Evolutionary conservation across 1,284 basidiomycete genomes (phyloP).

Genomic region (Termitomyces sp.): DNA sequence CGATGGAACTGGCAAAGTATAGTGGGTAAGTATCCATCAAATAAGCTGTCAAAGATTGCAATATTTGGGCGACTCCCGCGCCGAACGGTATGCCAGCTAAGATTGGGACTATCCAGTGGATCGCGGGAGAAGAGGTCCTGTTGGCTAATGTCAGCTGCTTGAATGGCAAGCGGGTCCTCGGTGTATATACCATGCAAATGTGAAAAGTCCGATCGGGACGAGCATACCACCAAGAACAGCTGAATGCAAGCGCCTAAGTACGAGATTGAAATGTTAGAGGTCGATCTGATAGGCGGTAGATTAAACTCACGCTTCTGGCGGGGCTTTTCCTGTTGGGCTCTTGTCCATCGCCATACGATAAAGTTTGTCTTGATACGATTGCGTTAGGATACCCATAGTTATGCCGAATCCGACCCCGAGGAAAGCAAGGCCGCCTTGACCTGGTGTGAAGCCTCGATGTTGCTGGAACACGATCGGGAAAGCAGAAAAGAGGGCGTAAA

Average conservation of each 20-base stretch:
- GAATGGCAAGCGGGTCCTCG: not conserved
- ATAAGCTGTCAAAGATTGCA: slow-evolving; percentile 57
- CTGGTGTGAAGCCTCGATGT: slow-evolving; percentile 54
- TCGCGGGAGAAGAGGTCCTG: slow-evolving; percentile 52
- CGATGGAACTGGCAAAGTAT: slow-evolving; percentile 64
- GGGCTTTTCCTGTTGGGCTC: slow-evolving; percentile 46
- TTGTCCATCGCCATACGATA: slow-evolving; percentile 50
- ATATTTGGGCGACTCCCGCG: slow-evolving; percentile 53
- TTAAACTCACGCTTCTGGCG: slow-evolving; percentile 52
- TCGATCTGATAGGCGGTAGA: not conserved
- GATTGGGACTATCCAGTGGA: slow-evolving; percentile 62
- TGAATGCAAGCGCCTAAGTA: slow-evolving; percentile 56
- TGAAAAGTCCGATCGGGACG: slow-evolving; percentile 60
- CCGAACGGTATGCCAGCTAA: slow-evolving; percentile 64
- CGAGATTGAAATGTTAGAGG: slow-evolving; percentile 17
- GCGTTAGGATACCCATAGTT: slow-evolving; percentile 45
- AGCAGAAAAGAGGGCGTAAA: slow-evolving; percentile 55
- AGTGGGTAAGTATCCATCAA: slow-evolving; percentile 62
- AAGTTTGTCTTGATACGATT: slow-evolving; percentile 51
- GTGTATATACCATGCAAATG: slow-evolving; percentile 43
- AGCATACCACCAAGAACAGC: slow-evolving; percentile 51
- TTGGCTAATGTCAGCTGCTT: not conserved
- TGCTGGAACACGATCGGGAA: slow-evolving; percentile 62
- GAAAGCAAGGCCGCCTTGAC: slow-evolving; percentile 60
- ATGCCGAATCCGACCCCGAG: slow-evolving; percentile 62